phyloP scores from a whole-genome alignment of 2,329 filamentous ascomycete species.

The Eurotiales sp. region DNA sequence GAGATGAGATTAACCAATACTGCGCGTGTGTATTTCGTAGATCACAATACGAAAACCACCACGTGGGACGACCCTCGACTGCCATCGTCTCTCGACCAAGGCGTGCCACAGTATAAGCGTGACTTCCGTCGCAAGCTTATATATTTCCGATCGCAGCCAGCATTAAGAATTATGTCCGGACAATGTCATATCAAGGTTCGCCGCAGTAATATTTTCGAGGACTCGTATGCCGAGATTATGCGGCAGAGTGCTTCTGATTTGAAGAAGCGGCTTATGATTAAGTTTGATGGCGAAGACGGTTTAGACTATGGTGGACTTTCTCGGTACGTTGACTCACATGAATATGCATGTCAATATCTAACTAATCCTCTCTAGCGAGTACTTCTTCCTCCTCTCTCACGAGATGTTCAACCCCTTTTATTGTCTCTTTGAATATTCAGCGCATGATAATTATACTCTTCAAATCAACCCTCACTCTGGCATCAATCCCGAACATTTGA shows the following conservation, averaged over 20 bases:
- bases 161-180: constrained; percentile 88
- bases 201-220: constrained; percentile 95
- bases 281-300: constrained; percentile 97
- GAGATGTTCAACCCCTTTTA: constrained; percentile 99
- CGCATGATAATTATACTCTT: constrained; percentile 98
- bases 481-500: constrained; percentile 98
- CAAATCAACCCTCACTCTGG: constrained; percentile 99
- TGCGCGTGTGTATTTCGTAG: constrained; percentile 95
- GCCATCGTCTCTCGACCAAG: constrained; percentile 93
- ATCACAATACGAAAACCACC: constrained; percentile 99
- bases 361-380: constrained; percentile 60
- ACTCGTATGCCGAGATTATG: constrained; percentile 98
- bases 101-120: constrained; percentile 98
- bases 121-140: constrained; percentile 97
- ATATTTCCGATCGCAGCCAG: constrained; percentile 97
- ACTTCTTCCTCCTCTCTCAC: constrained; percentile 98
- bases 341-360: not conserved
- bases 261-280: constrained; percentile 99
- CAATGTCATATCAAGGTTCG: constrained; percentile 98
- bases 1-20: constrained; percentile 99
- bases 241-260: constrained; percentile 90
- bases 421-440: constrained; percentile 98
- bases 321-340: constrained; percentile 44
- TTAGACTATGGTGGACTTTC: constrained; percentile 97
- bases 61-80: constrained; percentile 97